A percentile compares a stretch with the other conserved stretches of the same genome.
phyloP scores from a whole-genome alignment of 305 asterid species.

The Fraxinus paxiana region DNA sequence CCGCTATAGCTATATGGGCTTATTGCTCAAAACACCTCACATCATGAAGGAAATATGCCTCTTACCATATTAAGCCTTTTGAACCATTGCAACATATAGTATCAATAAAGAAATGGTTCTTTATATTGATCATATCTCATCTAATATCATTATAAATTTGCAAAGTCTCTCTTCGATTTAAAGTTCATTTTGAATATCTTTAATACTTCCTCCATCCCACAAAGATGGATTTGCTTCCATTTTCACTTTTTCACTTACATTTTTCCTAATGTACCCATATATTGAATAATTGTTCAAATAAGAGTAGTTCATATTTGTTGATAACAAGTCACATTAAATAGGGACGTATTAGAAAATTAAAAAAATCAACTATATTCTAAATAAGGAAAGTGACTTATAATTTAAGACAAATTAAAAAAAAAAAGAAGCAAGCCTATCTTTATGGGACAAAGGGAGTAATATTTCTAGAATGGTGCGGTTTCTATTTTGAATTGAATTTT shows the following conservation, averaged over 20 bases:
- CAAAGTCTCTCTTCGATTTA: not conserved
- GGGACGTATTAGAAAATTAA: not conserved
- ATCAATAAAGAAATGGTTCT: not conserved
- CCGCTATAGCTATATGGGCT: not conserved
- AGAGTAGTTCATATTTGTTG: not conserved
- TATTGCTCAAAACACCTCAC: not conserved
- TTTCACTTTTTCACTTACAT: not conserved
- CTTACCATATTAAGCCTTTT: not conserved
- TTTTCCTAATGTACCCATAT: not conserved
- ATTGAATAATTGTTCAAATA: not conserved
- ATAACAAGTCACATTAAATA: not conserved
- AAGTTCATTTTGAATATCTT: not conserved
- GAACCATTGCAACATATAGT: not conserved
- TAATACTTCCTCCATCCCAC: not conserved
- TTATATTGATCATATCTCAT: not conserved
- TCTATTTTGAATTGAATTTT: not conserved
- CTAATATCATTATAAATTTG: not conserved
- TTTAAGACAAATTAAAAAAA: not conserved
- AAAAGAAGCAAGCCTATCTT: not conserved
- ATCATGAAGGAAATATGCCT: not conserved
- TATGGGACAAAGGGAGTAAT: not conserved
- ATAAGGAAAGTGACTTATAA: not conserved
- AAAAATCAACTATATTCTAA: not conserved
- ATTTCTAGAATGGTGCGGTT: not conserved
- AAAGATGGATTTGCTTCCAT: not conserved